Evolutionary conservation across 2,329 filamentous ascomycete species (phyloP).

Genomic region (Aspergillus ruber): DNA sequence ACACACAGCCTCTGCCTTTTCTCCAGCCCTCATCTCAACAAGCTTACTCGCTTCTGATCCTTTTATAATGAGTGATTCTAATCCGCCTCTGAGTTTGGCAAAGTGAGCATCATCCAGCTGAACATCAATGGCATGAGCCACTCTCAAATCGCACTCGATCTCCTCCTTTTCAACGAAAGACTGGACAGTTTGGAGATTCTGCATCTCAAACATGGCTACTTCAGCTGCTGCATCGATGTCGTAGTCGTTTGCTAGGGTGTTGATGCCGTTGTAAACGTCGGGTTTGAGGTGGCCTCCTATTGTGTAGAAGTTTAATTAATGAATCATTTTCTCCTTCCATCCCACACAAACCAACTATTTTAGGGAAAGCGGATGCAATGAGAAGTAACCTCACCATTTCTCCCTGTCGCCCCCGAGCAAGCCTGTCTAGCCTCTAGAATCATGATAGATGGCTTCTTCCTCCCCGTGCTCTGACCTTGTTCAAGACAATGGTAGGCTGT

Average conservation of each 20-base stretch:
- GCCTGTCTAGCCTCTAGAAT: constrained; percentile 36
- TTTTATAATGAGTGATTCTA: constrained; percentile 20
- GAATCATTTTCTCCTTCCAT: not conserved
- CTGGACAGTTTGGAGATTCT: constrained; percentile 36
- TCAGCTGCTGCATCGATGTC: constrained; percentile 33
- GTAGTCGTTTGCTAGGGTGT: constrained; percentile 23
- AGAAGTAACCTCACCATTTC: constrained; percentile 27
- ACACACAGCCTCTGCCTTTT: constrained; percentile 20
- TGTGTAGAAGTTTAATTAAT: too few species aligned
- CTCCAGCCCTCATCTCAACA: constrained; percentile 16
- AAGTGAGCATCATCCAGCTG: constrained; percentile 26
- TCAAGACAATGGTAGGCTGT: constrained; percentile 36
- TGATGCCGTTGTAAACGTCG: constrained; percentile 34
- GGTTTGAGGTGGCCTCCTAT: constrained; percentile 39
- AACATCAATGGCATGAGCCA: constrained; percentile 36
- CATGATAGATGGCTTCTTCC: constrained; percentile 20
- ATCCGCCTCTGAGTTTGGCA: constrained; percentile 23
- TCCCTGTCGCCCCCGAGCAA: constrained; percentile 39
- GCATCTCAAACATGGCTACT: constrained; percentile 34
- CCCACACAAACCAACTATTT: not conserved
- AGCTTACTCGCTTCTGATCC: constrained; percentile 22
- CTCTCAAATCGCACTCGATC: constrained; percentile 39
- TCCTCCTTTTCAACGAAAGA: constrained; percentile 33
- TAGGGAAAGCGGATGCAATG: not conserved
- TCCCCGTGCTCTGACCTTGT: constrained; percentile 4